These are phyloP conservation scores for Bretziella fagacearum DNA, from an alignment of 2,329 filamentous ascomycete species.

Conservation along the genomic window DNA sequence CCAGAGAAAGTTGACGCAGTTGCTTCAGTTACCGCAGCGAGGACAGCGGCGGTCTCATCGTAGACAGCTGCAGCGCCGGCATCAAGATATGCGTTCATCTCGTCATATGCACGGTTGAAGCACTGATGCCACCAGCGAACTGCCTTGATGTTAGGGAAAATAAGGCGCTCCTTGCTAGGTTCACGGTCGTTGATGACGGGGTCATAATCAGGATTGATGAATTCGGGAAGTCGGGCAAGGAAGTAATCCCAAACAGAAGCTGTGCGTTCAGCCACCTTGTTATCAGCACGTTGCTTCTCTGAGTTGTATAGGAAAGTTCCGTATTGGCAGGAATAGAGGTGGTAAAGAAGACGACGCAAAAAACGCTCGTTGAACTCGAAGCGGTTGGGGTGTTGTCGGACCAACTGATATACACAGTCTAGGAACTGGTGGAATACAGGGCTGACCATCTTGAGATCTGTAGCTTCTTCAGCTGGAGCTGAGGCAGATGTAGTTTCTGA, in stretches of 20 bases:
- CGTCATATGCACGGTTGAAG: constrained; percentile 71
- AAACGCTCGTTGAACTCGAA: constrained; percentile 98
- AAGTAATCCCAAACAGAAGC: constrained; percentile 95
- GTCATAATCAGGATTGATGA: constrained; percentile 68
- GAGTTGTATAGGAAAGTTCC: constrained; percentile 93
- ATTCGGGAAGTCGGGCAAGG: constrained; percentile 60
- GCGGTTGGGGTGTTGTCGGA: constrained; percentile 67
- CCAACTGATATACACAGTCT: constrained; percentile 79
- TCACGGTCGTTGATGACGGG: constrained; percentile 57
- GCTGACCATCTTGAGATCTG: constrained; percentile 75
- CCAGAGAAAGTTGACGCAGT: no score
- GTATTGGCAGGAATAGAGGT: constrained; percentile 90
- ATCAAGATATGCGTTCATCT: constrained; percentile 68
- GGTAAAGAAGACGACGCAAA: constrained; percentile 72
- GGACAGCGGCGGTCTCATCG: background rate
- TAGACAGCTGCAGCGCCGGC: constrained; percentile 17
- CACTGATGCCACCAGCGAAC: constrained; percentile 88
- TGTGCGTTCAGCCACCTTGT: constrained; percentile 51
- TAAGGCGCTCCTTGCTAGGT: constrained; percentile 62
- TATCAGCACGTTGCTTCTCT: constrained; percentile 69
- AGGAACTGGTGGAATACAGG: constrained; percentile 97
- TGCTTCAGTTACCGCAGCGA: background rate
- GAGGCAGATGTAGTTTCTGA: constrained; percentile 25
- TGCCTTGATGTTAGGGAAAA: constrained; percentile 61
- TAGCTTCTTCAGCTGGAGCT: constrained; percentile 43